Base-by-base conservation (phyloP, 805 yeast genomes). In the Myxozyma sirexii region DNA sequence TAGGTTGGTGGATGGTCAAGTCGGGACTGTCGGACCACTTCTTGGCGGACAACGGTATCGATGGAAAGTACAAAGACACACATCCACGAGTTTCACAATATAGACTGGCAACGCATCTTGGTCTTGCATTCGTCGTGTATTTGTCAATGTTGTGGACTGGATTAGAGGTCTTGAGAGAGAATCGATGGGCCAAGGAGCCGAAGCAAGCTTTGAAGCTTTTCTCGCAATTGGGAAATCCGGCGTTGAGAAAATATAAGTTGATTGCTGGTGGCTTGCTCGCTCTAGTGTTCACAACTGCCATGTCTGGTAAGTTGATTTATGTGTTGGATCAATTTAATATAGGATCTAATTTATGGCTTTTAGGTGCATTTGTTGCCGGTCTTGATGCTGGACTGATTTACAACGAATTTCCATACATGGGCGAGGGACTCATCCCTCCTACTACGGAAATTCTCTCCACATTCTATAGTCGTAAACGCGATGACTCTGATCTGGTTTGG, bases 1-100 rank as follows among this genome's bases (percentile, higher is more conserved):
- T 94, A 66, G 99, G 99, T 33, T 94, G 99, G 99, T 94, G 99
- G 99, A 94, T 94, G 99, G 99, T 94, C 54, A 85, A 88, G 69
- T 90, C 97, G 8, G 99, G 99, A 31, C 80, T 94, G 57, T 96
- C 91, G 71, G 87, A 87, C 69, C 81, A 86, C 45, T 87, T 87
- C 70, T 77, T 94, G 49, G 82, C 81, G 23, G 91, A 87, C 65
- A 82, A 97, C 72, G 87, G 83, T 47, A 85, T 96, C 0, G 57
- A 58, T 6, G 67, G 66, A 17, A 59, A 60, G 41, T 50, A 51
- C 53, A 54, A 52, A 33, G 64, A 62, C 31, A 60, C 51, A 12
- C 96, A 93, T 71, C 99, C 99, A n/a, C 90, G 99, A 0, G 99
- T 94, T 2, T 89, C 97, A 4, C 98, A 90, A 71, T 94, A 94